These are phyloP conservation scores for Leucoagaricus sp. DNA, from an alignment of 1,284 basidiomycete genomes.

Conservation along the genomic window DNA sequence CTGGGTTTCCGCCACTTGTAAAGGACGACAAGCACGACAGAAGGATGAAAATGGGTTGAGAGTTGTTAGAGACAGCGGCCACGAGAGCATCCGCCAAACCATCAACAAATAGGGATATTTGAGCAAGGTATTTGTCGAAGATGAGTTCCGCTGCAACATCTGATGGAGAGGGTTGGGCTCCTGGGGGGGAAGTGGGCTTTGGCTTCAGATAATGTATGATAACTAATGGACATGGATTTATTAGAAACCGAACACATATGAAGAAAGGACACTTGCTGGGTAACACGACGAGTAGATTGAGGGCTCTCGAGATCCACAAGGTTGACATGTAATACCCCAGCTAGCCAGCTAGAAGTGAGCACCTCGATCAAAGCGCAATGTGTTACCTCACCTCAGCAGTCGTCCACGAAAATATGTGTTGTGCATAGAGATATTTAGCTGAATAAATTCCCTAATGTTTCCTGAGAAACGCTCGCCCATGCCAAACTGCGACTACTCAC, in stretches of 20 bases:
- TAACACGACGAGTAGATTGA: slow-evolving; percentile 49
- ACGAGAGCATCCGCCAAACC: slow-evolving; percentile 45
- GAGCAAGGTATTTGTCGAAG: slow-evolving; percentile 46
- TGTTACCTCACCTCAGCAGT: slow-evolving; percentile 38
- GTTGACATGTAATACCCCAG: slow-evolving; percentile 55
- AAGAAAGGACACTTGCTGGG: slow-evolving; percentile 38
- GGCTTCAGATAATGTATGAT: slow-evolving; percentile 47
- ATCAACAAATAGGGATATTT: slow-evolving; percentile 45
- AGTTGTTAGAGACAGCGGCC: slow-evolving; percentile 36
- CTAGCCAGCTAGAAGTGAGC: slow-evolving; percentile 23
- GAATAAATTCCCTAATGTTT: slow-evolving; percentile 46
- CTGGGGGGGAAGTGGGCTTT: slow-evolving; percentile 29
- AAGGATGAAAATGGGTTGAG: slow-evolving; percentile 35
- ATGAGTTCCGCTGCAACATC: slow-evolving; percentile 43
- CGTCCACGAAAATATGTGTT: slow-evolving; percentile 52
- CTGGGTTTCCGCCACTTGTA: slow-evolving; percentile 50
- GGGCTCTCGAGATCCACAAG: slow-evolving; percentile 47
- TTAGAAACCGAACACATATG: background rate
- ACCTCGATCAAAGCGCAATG: background rate
- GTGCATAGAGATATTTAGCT: slow-evolving; percentile 53
- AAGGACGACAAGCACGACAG: slow-evolving; percentile 45
- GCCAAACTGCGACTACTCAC: slow-evolving; percentile 30
- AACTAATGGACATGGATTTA: slow-evolving; percentile 30
- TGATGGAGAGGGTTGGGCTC: slow-evolving; percentile 26
- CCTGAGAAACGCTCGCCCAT: slow-evolving; percentile 7